A percentile compares a stretch with the other conserved stretches of the same genome.
Conservation (phyloP, 331 rosid genomes). For the Pyracantha coccinea region DNA sequence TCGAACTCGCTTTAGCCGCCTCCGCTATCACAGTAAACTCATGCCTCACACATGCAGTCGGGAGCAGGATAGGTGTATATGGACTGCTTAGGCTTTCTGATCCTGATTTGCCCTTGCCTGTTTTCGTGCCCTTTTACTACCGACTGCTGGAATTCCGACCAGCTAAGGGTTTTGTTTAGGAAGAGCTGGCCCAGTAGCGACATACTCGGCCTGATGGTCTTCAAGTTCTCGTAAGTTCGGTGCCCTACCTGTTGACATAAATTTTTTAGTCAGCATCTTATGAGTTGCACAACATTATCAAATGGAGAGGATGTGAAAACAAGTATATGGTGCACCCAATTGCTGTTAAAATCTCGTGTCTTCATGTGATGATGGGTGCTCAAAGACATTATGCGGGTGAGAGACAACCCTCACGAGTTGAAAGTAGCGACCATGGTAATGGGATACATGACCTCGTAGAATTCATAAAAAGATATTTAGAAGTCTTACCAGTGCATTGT, state of each 20-base stretch:
- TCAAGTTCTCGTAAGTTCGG: constrained; percentile 61
- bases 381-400: not conserved
- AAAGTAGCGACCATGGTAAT: not conserved
- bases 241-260: constrained; percentile 68
- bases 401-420: not conserved
- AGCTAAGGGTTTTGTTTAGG: constrained; percentile 57
- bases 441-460: not conserved
- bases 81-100: constrained; percentile 75
- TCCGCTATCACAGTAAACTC: constrained; percentile 10
- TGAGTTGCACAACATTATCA: not conserved
- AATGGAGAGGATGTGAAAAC: not conserved
- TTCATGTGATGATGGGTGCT: not conserved
- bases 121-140: constrained; percentile 59
- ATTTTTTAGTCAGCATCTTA: not conserved
- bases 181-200: constrained; percentile 72
- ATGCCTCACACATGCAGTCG: constrained; percentile 78
- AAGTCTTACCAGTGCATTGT: constrained; percentile 81
- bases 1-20: constrained; percentile 16
- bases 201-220: constrained; percentile 87
- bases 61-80: constrained; percentile 81
- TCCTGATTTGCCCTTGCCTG: constrained; percentile 75
- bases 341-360: not conserved
- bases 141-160: constrained; percentile 58
- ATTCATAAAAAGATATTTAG: not conserved
- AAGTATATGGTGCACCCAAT: not conserved